Evolutionary conservation across 805 yeast genomes (phyloP), one percentile per base, ranked within the genome.

Genomic region (Pichia exigua): DNA sequence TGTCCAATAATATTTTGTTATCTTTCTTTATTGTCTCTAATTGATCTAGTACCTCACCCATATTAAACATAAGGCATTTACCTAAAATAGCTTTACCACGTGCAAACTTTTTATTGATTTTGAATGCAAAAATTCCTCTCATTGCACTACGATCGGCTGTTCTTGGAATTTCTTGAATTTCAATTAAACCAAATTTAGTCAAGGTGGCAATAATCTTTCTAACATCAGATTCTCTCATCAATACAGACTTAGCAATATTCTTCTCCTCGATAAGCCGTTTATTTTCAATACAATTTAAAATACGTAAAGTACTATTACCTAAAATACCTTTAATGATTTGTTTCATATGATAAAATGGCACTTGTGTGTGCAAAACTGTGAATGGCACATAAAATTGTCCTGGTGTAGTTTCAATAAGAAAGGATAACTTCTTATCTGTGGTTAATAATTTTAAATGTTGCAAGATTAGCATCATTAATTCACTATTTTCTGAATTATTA

Each of bases 161-260:
- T 61, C 92, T 79, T 13, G 98, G 97, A 28, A 94, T 85, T 69
- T 94, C 99, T 68, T 92, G 98, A 39, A 91, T 76, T 63, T 92
- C 96, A 20, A 91, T 71, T 20, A 87, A 77, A 55, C 91, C 89
- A 57, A 81, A 75, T 49, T 77, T 78, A 27, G 87, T 77, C 49
- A 94, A 70, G 35, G 79, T 77, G 45, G 85, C 78, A 44, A 90
- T 70, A 44, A 85, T 81, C 41, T 83, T 81, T 51, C 97, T 75
- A 10, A 90, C 86, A 39, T 82, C 85, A 54, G 78, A 79, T 53
- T 89, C 95, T 57, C 81, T 87, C 67, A 94, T 75, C 48, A 94
- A 69, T 1, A 94, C 92, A 17, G 79, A 66, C 48, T 86, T 83
- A 40, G 89, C 80, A 47, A 94, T 77, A 20, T 83, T 73, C 61